A percentile compares a stretch with the other conserved stretches of the same genome.
These are phyloP conservation scores for Magnusiomyces paraingens DNA, from an alignment of 1,139 yeast genomes.

Conservation along the genomic window DNA sequence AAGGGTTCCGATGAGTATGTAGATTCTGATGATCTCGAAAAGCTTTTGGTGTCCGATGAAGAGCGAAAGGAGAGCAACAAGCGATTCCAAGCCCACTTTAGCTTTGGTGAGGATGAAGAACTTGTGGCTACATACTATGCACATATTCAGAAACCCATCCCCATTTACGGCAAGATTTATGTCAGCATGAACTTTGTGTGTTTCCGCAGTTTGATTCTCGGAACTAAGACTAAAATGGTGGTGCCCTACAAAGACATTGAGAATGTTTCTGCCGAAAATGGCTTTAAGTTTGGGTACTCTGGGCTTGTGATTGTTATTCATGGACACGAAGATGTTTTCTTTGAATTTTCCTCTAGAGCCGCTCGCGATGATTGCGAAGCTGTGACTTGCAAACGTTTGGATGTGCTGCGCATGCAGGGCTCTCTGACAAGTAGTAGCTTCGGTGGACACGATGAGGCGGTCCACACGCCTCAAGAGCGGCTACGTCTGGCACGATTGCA, in stretches of 20 bases:
- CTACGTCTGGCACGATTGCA: conserved; percentile 28
- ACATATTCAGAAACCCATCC: conserved; percentile 63
- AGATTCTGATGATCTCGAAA: conserved; percentile 22
- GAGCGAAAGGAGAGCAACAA: conserved; percentile 43
- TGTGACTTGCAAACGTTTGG: conserved; percentile 47
- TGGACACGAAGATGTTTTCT: conserved; percentile 68
- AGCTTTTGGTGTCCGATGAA: conserved; percentile 41
- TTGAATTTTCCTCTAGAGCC: conserved; percentile 64
- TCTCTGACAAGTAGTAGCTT: conserved; percentile 7
- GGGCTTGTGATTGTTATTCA: conserved; percentile 62
- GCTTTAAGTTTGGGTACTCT: conserved; percentile 58
- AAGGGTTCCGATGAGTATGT: conserved; percentile 6
- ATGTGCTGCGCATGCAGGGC: conserved; percentile 29
- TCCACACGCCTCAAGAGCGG: conserved; percentile 3
- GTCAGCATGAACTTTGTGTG: conserved; percentile 62
- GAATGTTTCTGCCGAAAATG: conserved; percentile 57
- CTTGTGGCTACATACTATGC: conserved; percentile 67
- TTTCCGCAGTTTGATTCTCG: conserved; percentile 74
- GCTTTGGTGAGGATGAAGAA: conserved; percentile 46
- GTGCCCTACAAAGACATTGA: conserved; percentile 70
- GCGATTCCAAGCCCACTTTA: conserved; percentile 60
- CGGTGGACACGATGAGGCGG: background rate
- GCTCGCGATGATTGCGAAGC: conserved; percentile 69
- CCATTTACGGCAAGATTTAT: conserved; percentile 77
- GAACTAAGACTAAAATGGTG: conserved; percentile 75